Evolutionary conservation across 805 yeast genomes (phyloP), one percentile per base, ranked within the genome.

Genomic region (Huiozyma sinensis): DNA sequence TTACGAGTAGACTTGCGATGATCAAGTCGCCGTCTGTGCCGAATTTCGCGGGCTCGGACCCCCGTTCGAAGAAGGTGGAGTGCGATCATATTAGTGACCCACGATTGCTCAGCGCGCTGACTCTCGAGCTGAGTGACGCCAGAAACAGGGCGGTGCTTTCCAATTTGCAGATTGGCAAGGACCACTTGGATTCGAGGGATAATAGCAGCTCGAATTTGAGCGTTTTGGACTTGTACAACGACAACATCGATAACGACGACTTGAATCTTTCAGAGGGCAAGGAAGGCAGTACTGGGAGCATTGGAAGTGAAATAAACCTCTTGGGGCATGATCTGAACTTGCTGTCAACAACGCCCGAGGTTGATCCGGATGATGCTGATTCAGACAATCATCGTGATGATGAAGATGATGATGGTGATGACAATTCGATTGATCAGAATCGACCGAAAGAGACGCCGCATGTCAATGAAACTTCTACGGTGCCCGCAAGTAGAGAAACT

Each of bases 161-260:
- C n/a, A 32, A 32, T 32, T 10, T 10, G 10, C 27, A 34, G 37
- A 7, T 7, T 10, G 37, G 27, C 9, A 8, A 12, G 37, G 27
- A 17, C 30, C 11, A 13, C 9, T 36, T 17, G 28, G 43, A 41
- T 5, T 17, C 39, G 10, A 5, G 29, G 12, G 45, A 31, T 44
- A 48, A 51, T 8, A 56, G 56, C 6, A 60, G 56, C 36, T 61
- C 60, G 5, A 58, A 55, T 28, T 44, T 64, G 39, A 66, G 71
- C 41, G 62, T 66, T 9, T 64, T 66, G 36, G 68, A 66, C 39
- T 48, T 66, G 51, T 66, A 66, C 47, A 61, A 61, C 0, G 68
- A 64, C 42, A 17, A 17, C 24, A 17, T 17, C 24, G 24, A 17
- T 17, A 4, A 17, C 24, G 24, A 17, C 4, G 24, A 17, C 24